Percentiles rank a stretch among this genome's conserved stretches.
These are phyloP conservation scores for Thalassiosira oceanica DNA, from an alignment of 352 stramenopile genomes.

Conservation along the genomic window DNA sequence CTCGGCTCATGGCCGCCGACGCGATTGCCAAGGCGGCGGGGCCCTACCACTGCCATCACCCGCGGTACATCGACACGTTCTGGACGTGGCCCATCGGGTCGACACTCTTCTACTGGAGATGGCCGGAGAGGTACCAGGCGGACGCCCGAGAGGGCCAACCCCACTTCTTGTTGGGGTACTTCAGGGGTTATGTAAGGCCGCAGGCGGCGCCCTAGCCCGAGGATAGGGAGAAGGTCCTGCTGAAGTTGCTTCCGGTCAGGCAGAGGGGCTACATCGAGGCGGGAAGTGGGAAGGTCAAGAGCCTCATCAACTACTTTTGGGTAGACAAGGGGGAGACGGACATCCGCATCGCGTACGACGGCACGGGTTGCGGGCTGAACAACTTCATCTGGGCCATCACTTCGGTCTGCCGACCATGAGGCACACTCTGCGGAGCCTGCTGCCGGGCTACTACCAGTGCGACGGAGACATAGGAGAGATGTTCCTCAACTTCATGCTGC, in stretches of 20 bases:
- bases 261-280: conserved; percentile 3
- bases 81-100: neutral
- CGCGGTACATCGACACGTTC: too few relatives aligned
- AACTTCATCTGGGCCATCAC: conserved; percentile 21
- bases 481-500: conserved; percentile 31
- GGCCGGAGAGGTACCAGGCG: neutral
- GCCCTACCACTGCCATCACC: too few relatives aligned
- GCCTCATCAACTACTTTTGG: conserved; percentile 10
- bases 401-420: conserved; percentile 30
- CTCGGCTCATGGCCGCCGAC: neutral
- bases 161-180: neutral
- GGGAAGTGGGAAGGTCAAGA: conserved; percentile 2
- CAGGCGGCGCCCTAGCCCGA: neutral
- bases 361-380: conserved; percentile 29
- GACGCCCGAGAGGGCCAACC: neutral
- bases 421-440: conserved; percentile 6
- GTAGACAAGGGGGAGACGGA: conserved; percentile 28
- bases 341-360: conserved; percentile 46
- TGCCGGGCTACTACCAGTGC: conserved; percentile 8
- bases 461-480: conserved; percentile 35
- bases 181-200: neutral
- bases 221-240: neutral
- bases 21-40: too few relatives aligned
- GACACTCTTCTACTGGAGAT: conserved; percentile 2
- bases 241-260: neutral